phyloP scores from a whole-genome alignment of 2,329 filamentous ascomycete genomes.

The Biscogniauxia mediterranea region DNA sequence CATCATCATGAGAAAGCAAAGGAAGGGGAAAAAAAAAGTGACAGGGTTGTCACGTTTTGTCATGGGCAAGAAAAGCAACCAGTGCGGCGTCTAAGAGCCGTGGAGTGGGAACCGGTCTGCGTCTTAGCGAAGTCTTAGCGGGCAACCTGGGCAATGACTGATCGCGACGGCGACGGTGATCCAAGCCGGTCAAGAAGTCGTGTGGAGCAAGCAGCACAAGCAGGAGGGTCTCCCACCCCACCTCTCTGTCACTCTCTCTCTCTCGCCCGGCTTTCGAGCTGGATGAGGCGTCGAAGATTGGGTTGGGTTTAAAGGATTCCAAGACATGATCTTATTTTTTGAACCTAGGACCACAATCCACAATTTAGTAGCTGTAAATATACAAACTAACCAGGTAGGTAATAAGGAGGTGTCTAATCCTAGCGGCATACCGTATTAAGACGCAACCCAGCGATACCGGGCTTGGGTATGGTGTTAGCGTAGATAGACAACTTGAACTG shows the following conservation, averaged over 20 bases:
- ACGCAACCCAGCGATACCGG: neutral
- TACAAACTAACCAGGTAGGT: neutral
- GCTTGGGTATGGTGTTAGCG: neutral
- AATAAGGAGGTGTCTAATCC: neutral
- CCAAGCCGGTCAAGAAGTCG: neutral
- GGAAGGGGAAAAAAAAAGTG: neutral
- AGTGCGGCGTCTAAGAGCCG: conserved; percentile 1
- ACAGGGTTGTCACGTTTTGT: neutral
- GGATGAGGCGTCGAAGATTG: neutral
- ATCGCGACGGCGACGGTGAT: neutral
- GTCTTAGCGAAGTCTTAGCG: neutral
- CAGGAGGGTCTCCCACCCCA: too few species aligned
- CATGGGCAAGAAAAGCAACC: neutral
- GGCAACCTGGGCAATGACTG: neutral
- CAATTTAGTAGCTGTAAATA: neutral
- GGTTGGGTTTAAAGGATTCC: neutral
- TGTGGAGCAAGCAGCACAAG: neutral
- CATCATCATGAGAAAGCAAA: too few species aligned
- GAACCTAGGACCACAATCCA: neutral
- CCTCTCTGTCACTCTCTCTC: too few species aligned
- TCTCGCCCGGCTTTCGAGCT: neutral
- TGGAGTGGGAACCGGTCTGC: neutral
- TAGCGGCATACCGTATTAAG: neutral
- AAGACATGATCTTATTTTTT: too few species aligned
- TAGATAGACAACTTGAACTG: neutral